A percentile compares a stretch with the other conserved stretches of the same genome.
Evolutionary conservation across 164 flowering plant genomes (phyloP).

Genomic region (Vitis rotundifolia): DNA sequence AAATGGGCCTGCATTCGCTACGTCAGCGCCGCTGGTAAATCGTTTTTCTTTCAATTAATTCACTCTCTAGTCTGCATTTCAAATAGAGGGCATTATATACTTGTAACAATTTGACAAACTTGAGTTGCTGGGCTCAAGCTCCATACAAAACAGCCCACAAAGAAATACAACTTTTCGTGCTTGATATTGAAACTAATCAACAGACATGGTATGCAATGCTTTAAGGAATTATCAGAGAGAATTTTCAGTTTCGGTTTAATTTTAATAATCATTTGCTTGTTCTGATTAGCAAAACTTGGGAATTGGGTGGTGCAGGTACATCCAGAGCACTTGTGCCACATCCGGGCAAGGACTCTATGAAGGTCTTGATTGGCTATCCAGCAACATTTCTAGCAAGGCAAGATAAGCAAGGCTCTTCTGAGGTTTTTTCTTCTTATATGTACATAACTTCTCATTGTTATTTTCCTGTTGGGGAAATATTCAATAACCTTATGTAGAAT

Average conservation of each 20-base stretch:
- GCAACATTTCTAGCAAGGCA: conserved; percentile 43
- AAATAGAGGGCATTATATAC: too few species aligned
- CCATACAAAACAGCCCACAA: too few species aligned
- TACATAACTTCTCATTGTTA: neutral
- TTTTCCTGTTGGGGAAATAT: neutral
- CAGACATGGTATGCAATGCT: too few species aligned
- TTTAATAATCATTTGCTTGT: neutral
- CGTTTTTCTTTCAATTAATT: conserved; percentile 4
- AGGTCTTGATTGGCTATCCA: conserved; percentile 54
- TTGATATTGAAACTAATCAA: too few species aligned
- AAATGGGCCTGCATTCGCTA: conserved; percentile 45
- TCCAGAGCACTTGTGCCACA: conserved; percentile 47
- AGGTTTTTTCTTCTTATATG: neutral
- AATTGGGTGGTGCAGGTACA: conserved; percentile 29
- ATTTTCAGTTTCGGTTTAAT: neutral
- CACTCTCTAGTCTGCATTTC: neutral
- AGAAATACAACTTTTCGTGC: too few species aligned
- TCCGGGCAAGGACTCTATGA: conserved; percentile 49
- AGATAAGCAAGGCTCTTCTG: conserved; percentile 5
- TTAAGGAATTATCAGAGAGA: neutral
- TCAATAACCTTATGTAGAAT: neutral
- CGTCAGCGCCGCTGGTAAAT: conserved; percentile 44
- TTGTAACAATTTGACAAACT: too few species aligned
- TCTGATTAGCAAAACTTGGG: neutral
- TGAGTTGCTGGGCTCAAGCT: too few species aligned